Evolutionary conservation across 1,139 yeast species (phyloP), one percentile per base, ranked within the genome.

Genomic region (Saccharomyces hybrid): DNA sequence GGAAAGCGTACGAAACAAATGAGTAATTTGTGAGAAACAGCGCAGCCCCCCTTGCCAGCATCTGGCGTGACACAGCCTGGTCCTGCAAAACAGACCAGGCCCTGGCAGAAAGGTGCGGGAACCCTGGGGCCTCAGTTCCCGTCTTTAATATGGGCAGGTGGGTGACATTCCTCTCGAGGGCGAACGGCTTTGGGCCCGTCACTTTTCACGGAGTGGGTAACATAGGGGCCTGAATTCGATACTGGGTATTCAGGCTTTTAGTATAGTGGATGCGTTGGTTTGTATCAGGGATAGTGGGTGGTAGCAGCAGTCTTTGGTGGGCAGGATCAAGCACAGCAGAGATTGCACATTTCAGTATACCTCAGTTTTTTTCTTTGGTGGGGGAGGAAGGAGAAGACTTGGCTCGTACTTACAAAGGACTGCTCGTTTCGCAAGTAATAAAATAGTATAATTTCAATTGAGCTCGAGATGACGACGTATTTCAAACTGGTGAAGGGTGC

Each of bases 401-500:
- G 42, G 42, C 42, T 34, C 20, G n/a, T 34, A 34, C 42, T 5
- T 34, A 34, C 8, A 32, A 32, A 32, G 41, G 29, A 32, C 14
- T 32, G 41, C 14, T 32, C 41, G 4, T 34, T 7, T 34, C 42
- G 23, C 42, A 14, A 16, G 20, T 16, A 16, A 16, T 16, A 16
- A 16, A 2, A 16, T 16, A 16, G 2, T 16, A 16, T 16, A 16
- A 16, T 16, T 16, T 16, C 20, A 2, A 34, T 34, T 8, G 42
- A 34, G 20, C 23, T 34, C 42, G 42, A 34, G 42, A 34, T 34
- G 42, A 34, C 42, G 20, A 34, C 42, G 13, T 34, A 34, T 34
- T 34, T 34, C 57, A 81, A 80, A 67, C 71, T 80, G 57, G 85
- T 81, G 55, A 80, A 80, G 73, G 82, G 88, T 48, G 88, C 88